Conservation (phyloP, 495 filamentous ascomycete species). For the Astrothelium subdiscretum region DNA sequence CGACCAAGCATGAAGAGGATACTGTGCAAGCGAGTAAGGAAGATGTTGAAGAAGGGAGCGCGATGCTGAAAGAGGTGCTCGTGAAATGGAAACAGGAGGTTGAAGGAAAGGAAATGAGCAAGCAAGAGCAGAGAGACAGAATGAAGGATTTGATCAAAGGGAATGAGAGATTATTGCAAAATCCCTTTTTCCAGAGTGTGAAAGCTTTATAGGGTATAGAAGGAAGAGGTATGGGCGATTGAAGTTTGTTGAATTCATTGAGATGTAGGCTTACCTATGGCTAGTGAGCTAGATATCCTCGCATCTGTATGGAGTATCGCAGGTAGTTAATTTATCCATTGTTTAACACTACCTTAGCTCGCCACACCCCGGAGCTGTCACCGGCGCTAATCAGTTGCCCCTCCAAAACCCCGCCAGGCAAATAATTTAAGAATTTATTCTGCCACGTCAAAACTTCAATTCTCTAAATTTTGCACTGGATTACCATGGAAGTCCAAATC, state of each 20-base stretch:
- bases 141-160: constrained; percentile 68
- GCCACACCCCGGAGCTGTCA: background rate
- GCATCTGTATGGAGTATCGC: too few species aligned
- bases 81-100: constrained; percentile 81
- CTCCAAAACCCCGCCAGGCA: background rate
- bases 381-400: background rate
- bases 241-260: too few species aligned
- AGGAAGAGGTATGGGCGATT: too few species aligned
- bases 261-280: too few species aligned
- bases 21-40: constrained; percentile 54
- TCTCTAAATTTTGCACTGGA: background rate
- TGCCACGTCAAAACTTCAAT: background rate
- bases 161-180: constrained; percentile 60
- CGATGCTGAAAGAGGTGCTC: constrained; percentile 73
- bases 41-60: constrained; percentile 85
- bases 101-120: constrained; percentile 50
- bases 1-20: constrained; percentile 53
- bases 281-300: too few species aligned
- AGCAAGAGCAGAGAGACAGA: constrained; percentile 63
- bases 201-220: constrained; percentile 49
- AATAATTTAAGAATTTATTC: background rate
- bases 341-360: too few species aligned
- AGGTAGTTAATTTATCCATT: too few species aligned
- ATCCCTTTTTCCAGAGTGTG: constrained; percentile 84
- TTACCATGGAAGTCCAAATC: constrained; percentile 22